These are phyloP conservation scores for Naematelia aurantialba DNA, from an alignment of 768 basidiomycete species.

Conservation along the genomic window DNA sequence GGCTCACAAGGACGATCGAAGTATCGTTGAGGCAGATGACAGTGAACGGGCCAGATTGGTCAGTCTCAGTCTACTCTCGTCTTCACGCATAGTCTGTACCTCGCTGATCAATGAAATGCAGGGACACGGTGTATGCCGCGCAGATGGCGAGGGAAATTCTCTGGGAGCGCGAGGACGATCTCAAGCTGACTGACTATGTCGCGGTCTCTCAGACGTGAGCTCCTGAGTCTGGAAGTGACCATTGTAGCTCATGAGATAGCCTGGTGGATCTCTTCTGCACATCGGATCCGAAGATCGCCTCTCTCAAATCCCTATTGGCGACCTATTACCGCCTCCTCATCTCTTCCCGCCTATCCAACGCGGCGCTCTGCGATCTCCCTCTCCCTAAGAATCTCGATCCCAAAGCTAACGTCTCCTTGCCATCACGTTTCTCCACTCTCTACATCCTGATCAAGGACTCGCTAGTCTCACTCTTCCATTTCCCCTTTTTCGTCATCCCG, in stretches of 20 bases:
- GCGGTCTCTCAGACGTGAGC: constrained; percentile 84
- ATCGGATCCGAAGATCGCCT: constrained; percentile 60
- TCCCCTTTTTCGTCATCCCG: constrained; percentile 87
- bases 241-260: constrained; percentile 51
- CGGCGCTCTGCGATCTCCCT: constrained; percentile 75
- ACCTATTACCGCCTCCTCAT: constrained; percentile 84
- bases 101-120: constrained; percentile 44
- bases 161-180: constrained; percentile 76
- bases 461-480: constrained; percentile 62
- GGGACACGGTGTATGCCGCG: constrained; percentile 85
- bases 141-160: constrained; percentile 89
- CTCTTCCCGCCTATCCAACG: constrained; percentile 76
- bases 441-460: constrained; percentile 74
- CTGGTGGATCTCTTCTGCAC: constrained; percentile 81
- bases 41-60: constrained; percentile 92
- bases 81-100: neutral
- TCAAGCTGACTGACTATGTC: constrained; percentile 78
- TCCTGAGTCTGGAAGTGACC: no score
- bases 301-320: constrained; percentile 67
- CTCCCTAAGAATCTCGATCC: constrained; percentile 82
- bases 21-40: constrained; percentile 67
- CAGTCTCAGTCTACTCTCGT: constrained; percentile 9
- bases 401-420: constrained; percentile 65
- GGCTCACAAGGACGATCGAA: constrained; percentile 72
- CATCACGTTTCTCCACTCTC: constrained; percentile 77